phyloP scores from a whole-genome alignment of 495 filamentous ascomycete species.

The Chaetomium tenue region DNA sequence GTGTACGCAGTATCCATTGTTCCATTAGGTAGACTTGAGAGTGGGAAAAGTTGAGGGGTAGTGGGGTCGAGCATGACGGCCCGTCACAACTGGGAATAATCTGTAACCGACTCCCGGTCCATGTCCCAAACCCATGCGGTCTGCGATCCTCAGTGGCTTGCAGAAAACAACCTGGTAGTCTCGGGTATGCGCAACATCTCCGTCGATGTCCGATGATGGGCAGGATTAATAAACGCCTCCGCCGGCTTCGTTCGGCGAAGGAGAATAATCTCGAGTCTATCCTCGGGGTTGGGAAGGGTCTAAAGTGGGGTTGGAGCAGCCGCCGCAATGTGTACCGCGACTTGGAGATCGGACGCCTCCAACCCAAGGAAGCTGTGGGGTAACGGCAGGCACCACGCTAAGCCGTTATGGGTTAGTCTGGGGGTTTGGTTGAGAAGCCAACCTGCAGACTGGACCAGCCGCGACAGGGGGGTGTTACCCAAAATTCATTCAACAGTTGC shows the following conservation, averaged over 20 bases:
- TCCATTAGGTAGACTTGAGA: too few species aligned
- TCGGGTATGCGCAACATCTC: not conserved
- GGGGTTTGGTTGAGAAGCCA: constrained; percentile 38
- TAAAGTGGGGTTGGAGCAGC: not conserved
- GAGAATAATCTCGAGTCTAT: not conserved
- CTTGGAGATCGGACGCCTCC: constrained; percentile 19
- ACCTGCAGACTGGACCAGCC: constrained; percentile 24
- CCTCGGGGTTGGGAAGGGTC: not conserved
- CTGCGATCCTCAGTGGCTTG: too few species aligned
- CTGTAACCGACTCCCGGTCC: too few species aligned
- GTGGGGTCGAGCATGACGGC: too few species aligned
- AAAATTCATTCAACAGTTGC: constrained; percentile 41
- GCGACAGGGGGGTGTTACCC: constrained; percentile 11
- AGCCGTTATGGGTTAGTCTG: constrained; percentile 23
- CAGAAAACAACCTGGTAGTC: not conserved
- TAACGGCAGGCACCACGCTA: constrained; percentile 23
- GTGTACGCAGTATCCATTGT: too few species aligned
- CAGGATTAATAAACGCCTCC: not conserved
- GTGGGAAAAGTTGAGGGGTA: too few species aligned
- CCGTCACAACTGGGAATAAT: too few species aligned
- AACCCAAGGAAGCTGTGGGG: constrained; percentile 26
- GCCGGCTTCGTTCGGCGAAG: not conserved
- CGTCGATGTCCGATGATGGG: not conserved
- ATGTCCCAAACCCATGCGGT: too few species aligned
- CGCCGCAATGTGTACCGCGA: constrained; percentile 23